Percentiles rank a stretch among this genome's conserved stretches.
Conservation (phyloP, 2,329 filamentous ascomycete genomes). For the Alternaria atra region DNA sequence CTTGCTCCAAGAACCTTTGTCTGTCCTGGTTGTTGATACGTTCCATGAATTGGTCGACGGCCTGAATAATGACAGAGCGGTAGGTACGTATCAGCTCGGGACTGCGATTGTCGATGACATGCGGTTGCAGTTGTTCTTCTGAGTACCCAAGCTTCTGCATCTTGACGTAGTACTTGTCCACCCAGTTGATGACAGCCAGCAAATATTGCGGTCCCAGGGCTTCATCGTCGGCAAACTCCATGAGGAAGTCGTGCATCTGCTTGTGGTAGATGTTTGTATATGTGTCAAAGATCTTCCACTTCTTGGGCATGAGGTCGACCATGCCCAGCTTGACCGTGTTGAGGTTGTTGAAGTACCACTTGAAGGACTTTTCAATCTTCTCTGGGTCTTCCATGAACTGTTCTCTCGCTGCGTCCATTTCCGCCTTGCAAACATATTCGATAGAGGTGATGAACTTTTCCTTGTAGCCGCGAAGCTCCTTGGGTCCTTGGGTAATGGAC, state of each 20-base stretch:
- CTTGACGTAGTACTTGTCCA: constrained; percentile 94
- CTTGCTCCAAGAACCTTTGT: constrained; percentile 80
- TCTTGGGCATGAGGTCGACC: constrained; percentile 89
- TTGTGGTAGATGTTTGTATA: constrained; percentile 92
- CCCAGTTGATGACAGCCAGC: constrained; percentile 92
- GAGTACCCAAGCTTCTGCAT: constrained; percentile 89
- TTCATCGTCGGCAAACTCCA: constrained; percentile 82
- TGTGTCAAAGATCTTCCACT: constrained; percentile 93
- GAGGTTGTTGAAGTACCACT: constrained; percentile 98
- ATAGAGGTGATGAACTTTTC: constrained; percentile 90
- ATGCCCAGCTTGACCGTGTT: constrained; percentile 95
- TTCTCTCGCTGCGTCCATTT: constrained; percentile 76
- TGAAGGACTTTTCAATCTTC: constrained; percentile 84
- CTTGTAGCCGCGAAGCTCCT: constrained; percentile 93
- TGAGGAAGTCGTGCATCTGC: constrained; percentile 93
- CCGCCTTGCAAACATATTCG: constrained; percentile 73
- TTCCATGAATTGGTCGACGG: constrained; percentile 97
- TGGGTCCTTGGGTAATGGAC: constrained; percentile 91
- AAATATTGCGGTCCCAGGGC: constrained; percentile 87
- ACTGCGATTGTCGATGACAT: constrained; percentile 90
- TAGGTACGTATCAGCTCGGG: constrained; percentile 92
- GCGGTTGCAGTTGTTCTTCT: constrained; percentile 78
- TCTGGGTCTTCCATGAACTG: constrained; percentile 85
- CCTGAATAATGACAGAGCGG: constrained; percentile 91
- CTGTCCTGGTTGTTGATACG: constrained; percentile 85